Evolutionary conservation across 805 yeast species (phyloP), one percentile per base, ranked within the genome.

Genomic region (Brettanomyces naardenensis): DNA sequence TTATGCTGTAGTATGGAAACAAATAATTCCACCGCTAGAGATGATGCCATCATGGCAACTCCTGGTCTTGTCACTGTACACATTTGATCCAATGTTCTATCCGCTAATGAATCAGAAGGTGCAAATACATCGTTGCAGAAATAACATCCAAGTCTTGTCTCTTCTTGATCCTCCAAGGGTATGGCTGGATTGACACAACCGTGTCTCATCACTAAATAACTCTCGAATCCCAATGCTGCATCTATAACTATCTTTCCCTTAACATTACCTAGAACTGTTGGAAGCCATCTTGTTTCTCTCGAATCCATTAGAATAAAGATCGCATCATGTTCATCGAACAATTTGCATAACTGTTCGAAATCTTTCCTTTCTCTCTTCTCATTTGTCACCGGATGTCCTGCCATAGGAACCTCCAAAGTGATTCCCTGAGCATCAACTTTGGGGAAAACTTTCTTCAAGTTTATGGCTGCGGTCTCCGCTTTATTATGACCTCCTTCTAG

Each of bases 61-160:
- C 99, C 98, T 0, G 99, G 97, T 29, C 98, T 68, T 0, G 98
- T 92, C 1, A 92, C 98, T 0, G 99, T 92, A 54, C 99, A 92
- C 97, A 92, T 92, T 59, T 92, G 97, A 60, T 92, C 99, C 40
- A 92, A 64, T 0, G 97, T 84, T 36, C 95, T 68, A 52, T 88
- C 95, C 0, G 85, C 69, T n/a, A 86, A 61, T 41, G 95, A 81
- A 55, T 92, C 95, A 2, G 77, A 66, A 0, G 99, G 98, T 0
- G 97, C 97, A 37, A 87, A 87, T 6, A 92, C 89, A 55, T 92
- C 98, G 55, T 87, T 86, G 59, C 99, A 92, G 58, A 82, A 92
- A 61, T 92, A 92, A 58, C 99, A 92, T 0, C 99, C 98, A 31
- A 89, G 58, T 28, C 80, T 64, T 2, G 53, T 50, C n/a, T 48